A percentile compares a stretch with the other conserved stretches of the same genome.
phyloP scores from a whole-genome alignment of 441 rosid species.

The Pelargonium fulgidum region DNA sequence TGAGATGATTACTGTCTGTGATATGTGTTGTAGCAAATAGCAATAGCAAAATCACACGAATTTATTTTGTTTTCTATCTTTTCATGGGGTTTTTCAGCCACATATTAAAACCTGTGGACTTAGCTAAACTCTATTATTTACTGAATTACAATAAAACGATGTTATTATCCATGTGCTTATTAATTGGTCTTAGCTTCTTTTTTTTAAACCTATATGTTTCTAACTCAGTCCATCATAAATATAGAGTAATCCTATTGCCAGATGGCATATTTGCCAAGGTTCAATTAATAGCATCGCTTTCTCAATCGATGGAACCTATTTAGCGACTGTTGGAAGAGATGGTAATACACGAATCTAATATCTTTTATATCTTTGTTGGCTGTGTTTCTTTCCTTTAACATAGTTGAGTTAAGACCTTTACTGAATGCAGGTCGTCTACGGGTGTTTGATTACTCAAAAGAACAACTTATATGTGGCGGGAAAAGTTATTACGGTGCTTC shows the following conservation, averaged over 20 bases:
- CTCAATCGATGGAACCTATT: constrained; percentile 70
- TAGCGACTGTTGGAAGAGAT: constrained; percentile 97
- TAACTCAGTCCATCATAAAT: constrained; percentile 23
- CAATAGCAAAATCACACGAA: background rate
- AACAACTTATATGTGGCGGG: constrained; percentile 85
- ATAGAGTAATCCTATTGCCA: constrained; percentile 92
- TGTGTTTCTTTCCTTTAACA: constrained; percentile 9
- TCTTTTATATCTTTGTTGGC: background rate
- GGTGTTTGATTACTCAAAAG: constrained; percentile 77
- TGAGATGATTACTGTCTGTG: background rate
- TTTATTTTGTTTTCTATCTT: background rate
- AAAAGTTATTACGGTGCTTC: constrained; percentile 94
- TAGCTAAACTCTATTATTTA: background rate
- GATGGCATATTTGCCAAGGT: constrained; percentile 97
- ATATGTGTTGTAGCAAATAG: background rate
- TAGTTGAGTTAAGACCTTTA: constrained; percentile 20
- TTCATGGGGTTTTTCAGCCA: background rate
- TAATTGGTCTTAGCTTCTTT: background rate
- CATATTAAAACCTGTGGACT: background rate
- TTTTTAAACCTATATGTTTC: constrained; percentile 5
- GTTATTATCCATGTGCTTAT: background rate
- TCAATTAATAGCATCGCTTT: constrained; percentile 79
- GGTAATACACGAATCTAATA: constrained; percentile 38
- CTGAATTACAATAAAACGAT: background rate
- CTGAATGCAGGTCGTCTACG: constrained; percentile 62